Base-by-base conservation (phyloP, 176 grass and related monocot species). In the Neostapfia colusana region DNA sequence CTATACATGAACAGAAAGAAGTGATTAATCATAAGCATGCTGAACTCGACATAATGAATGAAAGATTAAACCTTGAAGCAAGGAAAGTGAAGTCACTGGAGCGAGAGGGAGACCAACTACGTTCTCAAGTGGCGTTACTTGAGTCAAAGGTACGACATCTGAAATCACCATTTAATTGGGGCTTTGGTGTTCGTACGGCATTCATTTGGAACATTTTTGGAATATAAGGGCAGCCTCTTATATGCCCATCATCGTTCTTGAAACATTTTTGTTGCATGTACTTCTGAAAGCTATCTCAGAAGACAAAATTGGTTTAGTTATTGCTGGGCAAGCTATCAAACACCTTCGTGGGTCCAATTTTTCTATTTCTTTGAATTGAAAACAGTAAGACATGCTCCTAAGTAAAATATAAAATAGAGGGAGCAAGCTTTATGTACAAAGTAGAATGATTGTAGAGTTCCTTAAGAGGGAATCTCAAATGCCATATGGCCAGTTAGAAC, bases 11-110 rank as follows among this genome's bases (percentile, higher is more conserved):
- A 42, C 89, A 88, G 41, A 85, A 74, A 88, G 87, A 89, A 84
- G 28, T 94, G 64, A 79, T 98, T 77, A 85, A 69, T 77, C 89
- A 85, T 67, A 83, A 90, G 56, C 76, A 98, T 34, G 50, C 71
- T 34, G 91, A 98, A 70, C 76, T 98, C 49, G 88, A 74, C 43
- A 58, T 90, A 66, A 72, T 92, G 71, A 98, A 90, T 63, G 91
- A 98, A 83, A 91, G 89, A 79, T 85, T 94, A 54, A 90, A 55
- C 60, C 70, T 84, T 73, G 95, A 98, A 85, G 74, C 77, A 80
- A 98, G 82, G 80, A 94, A 89, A 79, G 69, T 75, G 25, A 98
- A 94, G 58, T 98, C 91, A 43, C 84, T 94, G 77, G 95, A 98
- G 91, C 78, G 95, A 69, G 91, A 98, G 65, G 92, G 82, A 82